A percentile compares a stretch with the other conserved stretches of the same genome.
Conservation (phyloP, 164 flowering plant species). For the Nymphaea colorata region DNA sequence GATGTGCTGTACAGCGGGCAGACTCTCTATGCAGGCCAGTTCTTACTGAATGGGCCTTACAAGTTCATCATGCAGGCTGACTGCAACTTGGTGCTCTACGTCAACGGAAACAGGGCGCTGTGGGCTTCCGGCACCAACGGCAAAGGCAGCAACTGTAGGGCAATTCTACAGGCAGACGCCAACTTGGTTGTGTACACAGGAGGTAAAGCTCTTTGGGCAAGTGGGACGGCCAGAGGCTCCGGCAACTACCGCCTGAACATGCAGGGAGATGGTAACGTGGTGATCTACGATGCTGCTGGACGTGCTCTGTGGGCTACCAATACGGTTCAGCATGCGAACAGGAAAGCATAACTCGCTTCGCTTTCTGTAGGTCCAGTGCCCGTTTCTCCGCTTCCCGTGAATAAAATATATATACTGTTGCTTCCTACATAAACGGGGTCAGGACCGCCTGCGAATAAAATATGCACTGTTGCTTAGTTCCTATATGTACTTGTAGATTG, state of each 20-base stretch:
- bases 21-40: slow-evolving; percentile 8
- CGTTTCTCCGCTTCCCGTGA: no score
- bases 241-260: slow-evolving; percentile 16
- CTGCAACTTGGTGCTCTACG: slow-evolving; percentile 15
- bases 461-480: no score
- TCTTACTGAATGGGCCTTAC: slow-evolving; percentile 16
- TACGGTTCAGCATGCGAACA: slow-evolving; percentile 10
- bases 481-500: no score
- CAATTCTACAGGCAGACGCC: slow-evolving; percentile 9
- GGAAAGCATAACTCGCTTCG: neutral
- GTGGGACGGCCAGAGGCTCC: slow-evolving; percentile 7
- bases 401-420: no score
- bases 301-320: slow-evolving; percentile 20
- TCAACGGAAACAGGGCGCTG: slow-evolving; percentile 8
- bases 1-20: slow-evolving; percentile 13
- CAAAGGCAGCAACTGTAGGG: slow-evolving; percentile 10
- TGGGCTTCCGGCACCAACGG: slow-evolving; percentile 13
- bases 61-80: slow-evolving; percentile 12
- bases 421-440: no score
- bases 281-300: slow-evolving; percentile 11
- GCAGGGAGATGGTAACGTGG: slow-evolving; percentile 21
- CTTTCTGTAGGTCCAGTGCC: no score
- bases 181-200: slow-evolving; percentile 13
- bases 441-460: no score
- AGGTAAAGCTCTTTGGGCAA: slow-evolving; percentile 10